These are phyloP conservation scores for Myochromella boudieri DNA, from an alignment of 768 basidiomycete genomes.

Conservation along the genomic window DNA sequence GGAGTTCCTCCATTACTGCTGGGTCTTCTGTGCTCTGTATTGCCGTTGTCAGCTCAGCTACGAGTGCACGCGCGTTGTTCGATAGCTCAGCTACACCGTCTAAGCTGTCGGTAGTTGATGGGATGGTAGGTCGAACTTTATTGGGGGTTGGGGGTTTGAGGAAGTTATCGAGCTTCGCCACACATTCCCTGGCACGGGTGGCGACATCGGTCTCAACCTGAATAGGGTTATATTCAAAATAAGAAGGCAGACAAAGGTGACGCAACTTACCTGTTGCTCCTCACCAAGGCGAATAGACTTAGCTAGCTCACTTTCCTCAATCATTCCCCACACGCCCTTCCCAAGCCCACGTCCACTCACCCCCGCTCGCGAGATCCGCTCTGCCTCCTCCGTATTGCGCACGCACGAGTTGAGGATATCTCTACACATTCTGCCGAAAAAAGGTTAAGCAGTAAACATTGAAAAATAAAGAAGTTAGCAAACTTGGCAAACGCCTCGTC, in stretches of 20 bases:
- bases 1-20: constrained; percentile 61
- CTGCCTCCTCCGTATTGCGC: constrained; percentile 90
- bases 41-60: constrained; percentile 48
- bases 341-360: constrained; percentile 51
- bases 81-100: constrained; percentile 34
- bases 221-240: constrained; percentile 10
- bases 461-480: not conserved
- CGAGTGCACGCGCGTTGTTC: constrained; percentile 48
- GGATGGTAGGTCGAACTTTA: constrained; percentile 11
- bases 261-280: constrained; percentile 47
- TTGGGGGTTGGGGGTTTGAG: constrained; percentile 1
- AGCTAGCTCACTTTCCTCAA: constrained; percentile 83
- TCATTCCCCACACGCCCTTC: constrained; percentile 82
- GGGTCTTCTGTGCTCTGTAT: constrained; percentile 62
- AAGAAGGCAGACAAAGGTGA: constrained; percentile 2
- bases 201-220: constrained; percentile 48
- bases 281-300: constrained; percentile 60
- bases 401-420: constrained; percentile 90
- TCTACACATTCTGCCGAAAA: constrained; percentile 73
- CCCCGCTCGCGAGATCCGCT: constrained; percentile 33
- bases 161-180: constrained; percentile 37
- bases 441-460: constrained; percentile 6
- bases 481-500: constrained; percentile 73
- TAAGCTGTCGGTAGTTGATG: constrained; percentile 17
- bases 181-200: constrained; percentile 43